A percentile compares a stretch with the other conserved stretches of the same genome.
Conservation (phyloP, 306 rosid genomes). For the Hippophae gyantsensis region DNA sequence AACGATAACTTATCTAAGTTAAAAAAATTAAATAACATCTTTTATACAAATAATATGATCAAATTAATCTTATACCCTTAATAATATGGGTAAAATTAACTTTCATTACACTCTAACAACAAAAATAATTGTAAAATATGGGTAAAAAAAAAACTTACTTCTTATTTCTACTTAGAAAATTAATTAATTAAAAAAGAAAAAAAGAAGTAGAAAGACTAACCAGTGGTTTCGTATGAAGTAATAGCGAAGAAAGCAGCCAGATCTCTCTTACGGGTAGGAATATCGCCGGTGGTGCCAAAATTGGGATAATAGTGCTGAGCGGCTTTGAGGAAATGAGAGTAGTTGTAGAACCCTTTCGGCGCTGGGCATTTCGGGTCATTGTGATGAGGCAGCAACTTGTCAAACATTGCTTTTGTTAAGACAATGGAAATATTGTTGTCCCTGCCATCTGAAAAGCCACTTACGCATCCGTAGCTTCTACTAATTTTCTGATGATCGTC, state of each 20-base stretch:
- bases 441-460: background rate
- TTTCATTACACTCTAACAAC: no score
- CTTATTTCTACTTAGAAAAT: no score
- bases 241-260: constrained; percentile 31
- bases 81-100: no score
- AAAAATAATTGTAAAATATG: no score
- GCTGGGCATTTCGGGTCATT: constrained; percentile 23
- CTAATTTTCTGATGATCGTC: no score
- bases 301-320: constrained; percentile 17
- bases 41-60: no score
- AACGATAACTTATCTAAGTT: no score
- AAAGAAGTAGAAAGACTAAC: constrained; percentile 1
- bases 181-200: no score
- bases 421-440: constrained; percentile 15
- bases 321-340: constrained; percentile 37
- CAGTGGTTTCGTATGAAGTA: constrained; percentile 37
- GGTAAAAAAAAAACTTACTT: no score
- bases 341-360: constrained; percentile 33
- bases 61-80: no score
- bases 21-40: no score
- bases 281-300: constrained; percentile 32
- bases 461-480: constrained; percentile 18
- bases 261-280: constrained; percentile 21
- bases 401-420: constrained; percentile 7
- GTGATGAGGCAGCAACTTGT: constrained; percentile 29